These are phyloP conservation scores for Globomyces sp. DNA, from an alignment of 371 early-diverging fungal genomes.

Conservation along the genomic window DNA sequence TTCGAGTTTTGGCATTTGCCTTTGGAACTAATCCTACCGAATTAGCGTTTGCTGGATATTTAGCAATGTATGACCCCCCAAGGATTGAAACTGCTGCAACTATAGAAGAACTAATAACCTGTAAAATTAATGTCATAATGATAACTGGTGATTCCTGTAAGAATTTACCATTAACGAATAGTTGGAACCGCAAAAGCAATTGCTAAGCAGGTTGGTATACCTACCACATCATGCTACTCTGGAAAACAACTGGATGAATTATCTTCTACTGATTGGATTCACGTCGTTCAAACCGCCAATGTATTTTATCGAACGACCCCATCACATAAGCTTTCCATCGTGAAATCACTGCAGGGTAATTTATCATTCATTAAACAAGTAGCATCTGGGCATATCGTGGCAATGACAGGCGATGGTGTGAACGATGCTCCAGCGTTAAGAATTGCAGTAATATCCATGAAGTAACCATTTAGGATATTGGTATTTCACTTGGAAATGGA, in stretches of 20 bases:
- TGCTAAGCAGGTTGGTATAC: slow-evolving; percentile 73
- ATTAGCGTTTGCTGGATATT: slow-evolving; percentile 74
- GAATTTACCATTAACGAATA: slow-evolving; percentile 13
- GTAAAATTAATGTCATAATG: slow-evolving; percentile 80
- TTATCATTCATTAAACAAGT: too few relatives aligned
- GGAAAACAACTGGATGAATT: slow-evolving; percentile 71
- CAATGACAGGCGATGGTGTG: slow-evolving; percentile 70
- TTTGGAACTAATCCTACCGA: slow-evolving; percentile 54
- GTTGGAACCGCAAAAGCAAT: slow-evolving; percentile 79
- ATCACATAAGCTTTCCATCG: slow-evolving; percentile 53
- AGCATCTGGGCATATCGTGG: slow-evolving; percentile 49
- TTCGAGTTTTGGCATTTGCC: slow-evolving; percentile 87
- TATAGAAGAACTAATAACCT: slow-evolving; percentile 58
- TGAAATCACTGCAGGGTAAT: slow-evolving; percentile 47
- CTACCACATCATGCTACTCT: slow-evolving; percentile 56
- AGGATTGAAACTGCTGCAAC: slow-evolving; percentile 69
- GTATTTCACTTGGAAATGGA: slow-evolving; percentile 90
- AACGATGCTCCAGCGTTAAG: slow-evolving; percentile 91
- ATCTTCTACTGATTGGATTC: slow-evolving; percentile 45
- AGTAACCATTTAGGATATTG: slow-evolving; percentile 58
- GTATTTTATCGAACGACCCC: slow-evolving; percentile 58
- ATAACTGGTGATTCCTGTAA: slow-evolving; percentile 86
- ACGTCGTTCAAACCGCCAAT: slow-evolving; percentile 29
- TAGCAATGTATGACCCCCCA: slow-evolving; percentile 86
- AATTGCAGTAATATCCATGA: slow-evolving; percentile 48